These are phyloP conservation scores for Leccinum obscurum DNA, from an alignment of 768 basidiomycete genomes.

Conservation along the genomic window DNA sequence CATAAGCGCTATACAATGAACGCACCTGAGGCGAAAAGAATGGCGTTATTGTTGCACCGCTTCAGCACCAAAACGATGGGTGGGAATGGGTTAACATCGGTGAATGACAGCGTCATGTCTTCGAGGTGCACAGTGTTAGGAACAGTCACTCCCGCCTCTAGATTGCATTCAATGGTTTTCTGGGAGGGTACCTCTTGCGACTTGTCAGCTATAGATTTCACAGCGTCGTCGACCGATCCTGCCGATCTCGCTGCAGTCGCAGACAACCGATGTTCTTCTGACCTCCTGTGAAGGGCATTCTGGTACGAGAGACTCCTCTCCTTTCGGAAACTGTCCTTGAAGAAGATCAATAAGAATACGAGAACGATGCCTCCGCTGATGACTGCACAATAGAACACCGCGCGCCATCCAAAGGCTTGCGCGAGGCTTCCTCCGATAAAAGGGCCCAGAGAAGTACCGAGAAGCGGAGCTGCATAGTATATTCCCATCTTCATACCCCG, in stretches of 20 bases:
- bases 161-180: background rate
- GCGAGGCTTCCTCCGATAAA: slow-evolving; percentile 71
- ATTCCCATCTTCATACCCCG: slow-evolving; percentile 83
- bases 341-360: slow-evolving; percentile 59
- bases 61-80: slow-evolving; percentile 60
- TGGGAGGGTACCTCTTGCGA: slow-evolving; percentile 11
- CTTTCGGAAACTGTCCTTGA: slow-evolving; percentile 80
- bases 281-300: slow-evolving; percentile 50
- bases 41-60: slow-evolving; percentile 64
- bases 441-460: slow-evolving; percentile 68
- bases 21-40: slow-evolving; percentile 41
- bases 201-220: background rate
- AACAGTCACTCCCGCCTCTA: slow-evolving; percentile 9
- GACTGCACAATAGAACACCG: slow-evolving; percentile 81
- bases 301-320: slow-evolving; percentile 85
- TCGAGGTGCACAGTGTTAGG: slow-evolving; percentile 10
- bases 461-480: slow-evolving; percentile 77
- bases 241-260: background rate
- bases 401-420: slow-evolving; percentile 72
- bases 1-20: background rate
- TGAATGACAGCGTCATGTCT: slow-evolving; percentile 54
- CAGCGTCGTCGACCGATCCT: slow-evolving; percentile 7
- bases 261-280: slow-evolving; percentile 26
- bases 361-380: slow-evolving; percentile 57
- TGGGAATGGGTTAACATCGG: slow-evolving; percentile 70